Evolutionary conservation across 2,329 filamentous ascomycete genomes (phyloP), one percentile per base, ranked within the genome.

Genomic region (Cladophialophora psammophila): DNA sequence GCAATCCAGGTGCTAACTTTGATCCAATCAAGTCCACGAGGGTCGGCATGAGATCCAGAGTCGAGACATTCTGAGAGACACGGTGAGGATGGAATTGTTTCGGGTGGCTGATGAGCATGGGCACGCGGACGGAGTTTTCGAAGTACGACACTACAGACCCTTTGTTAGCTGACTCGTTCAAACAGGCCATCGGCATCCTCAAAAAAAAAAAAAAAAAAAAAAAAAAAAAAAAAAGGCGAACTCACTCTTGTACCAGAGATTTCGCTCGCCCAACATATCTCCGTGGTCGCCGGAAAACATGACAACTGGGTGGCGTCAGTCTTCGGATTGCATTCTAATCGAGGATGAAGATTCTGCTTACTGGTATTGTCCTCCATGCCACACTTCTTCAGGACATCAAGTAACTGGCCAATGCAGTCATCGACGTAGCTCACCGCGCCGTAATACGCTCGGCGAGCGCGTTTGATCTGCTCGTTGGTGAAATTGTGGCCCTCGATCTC

Each of bases 241-340:
- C 45, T 50, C 45, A 50, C 45, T 97, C 85, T 97, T 97, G 84
- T 97, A 87, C 94, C 94, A 97, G 55, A 97, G 83, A 5, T 91
- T 91, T 61, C 93, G 89, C 83, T 97, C 94, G 66, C 94, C 94
- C 7, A 97, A 87, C 94, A 97, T 97, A 79, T 97, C 94, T 64
- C 94, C 94, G 76, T 97, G 94, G 77, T 97, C 94, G 53, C 94
- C 93, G 66, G 91, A 94, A 81, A 97, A 97, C 72, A 97, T 89
- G 74, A 97, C 84, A 34, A 71, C 67, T 69, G 36, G 7, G 36
- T 26, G 5, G n/a, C 1, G 56, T 66, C 35, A 66, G 64, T 62
- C 8, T 10, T n/a, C 34, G 18, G 6, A n/a, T 32, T 34, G 40
- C 15, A 31, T 13, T 8, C 12, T 9, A 6, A 50, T 34, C 10